Evolutionary conservation across 306 rosid genomes (phyloP).

Genomic region (Senna siamea): DNA sequence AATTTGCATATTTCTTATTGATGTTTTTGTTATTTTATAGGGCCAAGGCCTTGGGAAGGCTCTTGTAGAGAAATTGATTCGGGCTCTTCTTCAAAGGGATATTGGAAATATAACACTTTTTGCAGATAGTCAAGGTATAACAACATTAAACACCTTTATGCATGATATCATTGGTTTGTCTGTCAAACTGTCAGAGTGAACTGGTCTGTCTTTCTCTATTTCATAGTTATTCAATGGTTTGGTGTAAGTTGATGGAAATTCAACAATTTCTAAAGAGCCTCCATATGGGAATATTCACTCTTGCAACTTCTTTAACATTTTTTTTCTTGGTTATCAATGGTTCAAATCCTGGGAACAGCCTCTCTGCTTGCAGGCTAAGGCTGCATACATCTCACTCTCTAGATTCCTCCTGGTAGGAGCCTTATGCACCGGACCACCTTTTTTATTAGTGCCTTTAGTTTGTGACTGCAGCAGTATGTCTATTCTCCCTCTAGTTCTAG

Average conservation of each 20-base stretch:
- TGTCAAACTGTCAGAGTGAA: conserved; percentile 17
- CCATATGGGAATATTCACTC: neutral
- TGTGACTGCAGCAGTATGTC: neutral
- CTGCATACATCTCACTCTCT: too few species aligned
- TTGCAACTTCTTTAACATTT: neutral
- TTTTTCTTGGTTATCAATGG: conserved; percentile 1
- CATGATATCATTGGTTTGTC: conserved; percentile 16
- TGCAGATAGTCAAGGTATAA: conserved; percentile 91
- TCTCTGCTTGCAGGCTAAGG: too few species aligned
- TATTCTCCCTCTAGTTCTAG: neutral
- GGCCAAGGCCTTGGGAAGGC: conserved; percentile 98
- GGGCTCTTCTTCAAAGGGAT: conserved; percentile 87
- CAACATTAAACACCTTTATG: conserved; percentile 5
- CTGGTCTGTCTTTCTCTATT: conserved; percentile 21
- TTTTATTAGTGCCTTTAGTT: too few species aligned
- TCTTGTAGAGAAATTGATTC: conserved; percentile 85
- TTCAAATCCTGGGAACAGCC: too few species aligned
- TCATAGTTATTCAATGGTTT: conserved; percentile 23
- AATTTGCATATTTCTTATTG: conserved; percentile 28
- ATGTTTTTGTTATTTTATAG: conserved; percentile 50
- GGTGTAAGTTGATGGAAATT: conserved; percentile 11
- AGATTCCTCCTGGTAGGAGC: too few species aligned
- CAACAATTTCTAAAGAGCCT: conserved; percentile 16
- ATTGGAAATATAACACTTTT: conserved; percentile 91
- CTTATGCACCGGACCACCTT: too few species aligned